Conservation (phyloP, 2,329 filamentous ascomycete species). For the Diaporthe longicolla region DNA sequence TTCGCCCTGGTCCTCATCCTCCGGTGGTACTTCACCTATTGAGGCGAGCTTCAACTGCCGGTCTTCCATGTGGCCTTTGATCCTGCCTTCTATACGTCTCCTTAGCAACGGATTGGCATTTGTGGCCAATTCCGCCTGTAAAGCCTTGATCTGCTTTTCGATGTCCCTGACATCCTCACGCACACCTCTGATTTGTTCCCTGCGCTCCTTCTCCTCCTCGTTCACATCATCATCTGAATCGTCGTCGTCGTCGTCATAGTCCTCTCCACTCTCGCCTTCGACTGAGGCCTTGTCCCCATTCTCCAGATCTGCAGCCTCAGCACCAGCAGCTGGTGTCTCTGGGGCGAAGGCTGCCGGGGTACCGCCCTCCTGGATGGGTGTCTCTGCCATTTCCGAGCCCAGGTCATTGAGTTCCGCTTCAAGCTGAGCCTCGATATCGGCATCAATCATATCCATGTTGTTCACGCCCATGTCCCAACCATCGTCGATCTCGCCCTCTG, state of each 20-base stretch:
- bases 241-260: slow-evolving; percentile 66
- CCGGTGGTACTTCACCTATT: slow-evolving; percentile 50
- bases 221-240: slow-evolving; percentile 69
- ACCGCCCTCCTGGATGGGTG: slow-evolving; percentile 63
- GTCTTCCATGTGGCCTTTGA: slow-evolving; percentile 61
- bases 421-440: slow-evolving; percentile 54
- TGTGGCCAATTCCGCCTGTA: slow-evolving; percentile 60
- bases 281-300: slow-evolving; percentile 57
- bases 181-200: slow-evolving; percentile 67
- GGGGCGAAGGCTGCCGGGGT: slow-evolving; percentile 52
- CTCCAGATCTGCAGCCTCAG: slow-evolving; percentile 61
- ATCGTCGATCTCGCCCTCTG: slow-evolving; percentile 54
- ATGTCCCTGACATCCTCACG: slow-evolving; percentile 69
- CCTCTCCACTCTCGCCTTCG: slow-evolving; percentile 58
- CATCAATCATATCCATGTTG: slow-evolving; percentile 52
- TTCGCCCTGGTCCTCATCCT: slow-evolving; percentile 50
- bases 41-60: slow-evolving; percentile 53
- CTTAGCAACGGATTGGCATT: slow-evolving; percentile 64
- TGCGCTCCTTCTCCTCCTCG: slow-evolving; percentile 65
- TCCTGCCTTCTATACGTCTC: slow-evolving; percentile 64
- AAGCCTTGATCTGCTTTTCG: slow-evolving; percentile 63
- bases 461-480: slow-evolving; percentile 45
- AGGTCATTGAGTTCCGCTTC: slow-evolving; percentile 57
- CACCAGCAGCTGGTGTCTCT: slow-evolving; percentile 59
- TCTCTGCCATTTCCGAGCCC: slow-evolving; percentile 61